Conservation (phyloP, 225 moss, liverwort and hornwort species). For the Anthoceros angustus region DNA sequence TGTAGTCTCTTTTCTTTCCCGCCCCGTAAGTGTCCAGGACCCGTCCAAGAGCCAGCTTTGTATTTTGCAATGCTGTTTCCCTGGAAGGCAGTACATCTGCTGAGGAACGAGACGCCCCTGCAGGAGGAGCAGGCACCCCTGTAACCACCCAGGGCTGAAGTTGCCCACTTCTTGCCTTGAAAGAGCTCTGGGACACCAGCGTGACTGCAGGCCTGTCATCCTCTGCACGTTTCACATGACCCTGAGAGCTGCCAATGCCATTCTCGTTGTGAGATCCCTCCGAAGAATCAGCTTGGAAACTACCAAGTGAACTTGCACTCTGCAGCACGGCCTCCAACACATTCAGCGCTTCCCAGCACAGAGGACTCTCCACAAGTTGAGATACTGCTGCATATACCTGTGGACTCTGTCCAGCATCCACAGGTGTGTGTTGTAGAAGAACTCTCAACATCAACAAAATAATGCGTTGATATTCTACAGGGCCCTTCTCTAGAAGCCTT, state of each 20-base stretch:
- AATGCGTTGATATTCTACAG: constrained; percentile 92
- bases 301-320: constrained; percentile 58
- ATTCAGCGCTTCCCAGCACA: constrained; percentile 83
- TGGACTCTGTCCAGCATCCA: constrained; percentile 87
- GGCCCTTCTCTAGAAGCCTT: constrained; percentile 81
- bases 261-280: constrained; percentile 36
- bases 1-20: constrained; percentile 93
- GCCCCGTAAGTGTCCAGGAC: constrained; percentile 96
- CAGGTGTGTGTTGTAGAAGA: constrained; percentile 72
- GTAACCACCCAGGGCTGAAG: constrained; percentile 61
- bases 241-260: constrained; percentile 34
- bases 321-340: constrained; percentile 92
- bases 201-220: constrained; percentile 32
- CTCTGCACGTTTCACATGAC: constrained; percentile 41
- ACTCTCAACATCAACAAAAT: constrained; percentile 92
- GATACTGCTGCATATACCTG: constrained; percentile 97
- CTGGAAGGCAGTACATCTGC: constrained; percentile 87
- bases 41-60: constrained; percentile 80
- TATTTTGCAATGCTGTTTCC: constrained; percentile 84
- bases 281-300: constrained; percentile 41
- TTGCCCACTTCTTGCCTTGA: constrained; percentile 57
- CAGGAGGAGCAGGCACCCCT: constrained; percentile 29
- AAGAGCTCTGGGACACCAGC: constrained; percentile 57
- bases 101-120: constrained; percentile 23
- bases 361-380: constrained; percentile 83